Percentiles rank a stretch among this genome's conserved stretches.
phyloP scores from a whole-genome alignment of 192 early-diverging fungal species.

The Coemansia guatemalensis region DNA sequence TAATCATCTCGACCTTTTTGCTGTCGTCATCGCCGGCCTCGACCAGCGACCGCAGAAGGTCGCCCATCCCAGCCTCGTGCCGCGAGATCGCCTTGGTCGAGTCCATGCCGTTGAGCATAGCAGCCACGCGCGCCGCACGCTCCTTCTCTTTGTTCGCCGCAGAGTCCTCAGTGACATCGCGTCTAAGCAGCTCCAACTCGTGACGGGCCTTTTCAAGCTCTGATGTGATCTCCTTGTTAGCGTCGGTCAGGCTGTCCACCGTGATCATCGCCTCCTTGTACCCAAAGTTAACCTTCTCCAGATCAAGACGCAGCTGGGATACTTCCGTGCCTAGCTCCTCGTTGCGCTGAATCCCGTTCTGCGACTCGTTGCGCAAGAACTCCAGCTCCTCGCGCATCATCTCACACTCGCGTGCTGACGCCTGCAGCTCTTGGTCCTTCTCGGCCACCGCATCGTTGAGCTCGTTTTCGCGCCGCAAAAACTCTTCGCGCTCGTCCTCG shows the following conservation, averaged over 20 bases:
- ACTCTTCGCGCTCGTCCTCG: slow-evolving; percentile 93
- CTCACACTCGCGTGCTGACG: slow-evolving; percentile 58
- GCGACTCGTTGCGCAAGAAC: slow-evolving; percentile 65
- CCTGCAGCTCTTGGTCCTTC: slow-evolving; percentile 80
- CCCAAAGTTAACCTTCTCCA: slow-evolving; percentile 87
- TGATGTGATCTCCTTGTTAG: slow-evolving; percentile 70
- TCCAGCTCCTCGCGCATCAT: slow-evolving; percentile 73
- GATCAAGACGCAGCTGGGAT: slow-evolving; percentile 76
- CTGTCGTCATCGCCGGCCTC: slow-evolving; percentile 52
- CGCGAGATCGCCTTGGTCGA: slow-evolving; percentile 51
- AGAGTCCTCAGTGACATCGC: slow-evolving; percentile 16
- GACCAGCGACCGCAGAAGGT: slow-evolving; percentile 50
- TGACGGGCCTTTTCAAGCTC: slow-evolving; percentile 80
- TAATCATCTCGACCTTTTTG: slow-evolving; percentile 47
- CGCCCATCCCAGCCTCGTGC: slow-evolving; percentile 53
- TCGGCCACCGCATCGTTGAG: slow-evolving; percentile 90
- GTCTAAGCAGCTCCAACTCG: slow-evolving; percentile 55
- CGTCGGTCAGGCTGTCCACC: slow-evolving; percentile 87
- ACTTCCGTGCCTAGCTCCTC: slow-evolving; percentile 68
- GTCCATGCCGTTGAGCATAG: slow-evolving; percentile 48
- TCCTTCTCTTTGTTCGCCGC: slow-evolving; percentile 58
- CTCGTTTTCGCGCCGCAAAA: slow-evolving; percentile 94
- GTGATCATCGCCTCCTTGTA: slow-evolving; percentile 86
- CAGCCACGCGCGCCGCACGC: slow-evolving; percentile 50
- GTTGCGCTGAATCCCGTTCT: slow-evolving; percentile 61